Evolutionary conservation across 2,329 filamentous ascomycete species (phyloP), one percentile per base, ranked within the genome.

Genomic region (Chaetomium sp.): DNA sequence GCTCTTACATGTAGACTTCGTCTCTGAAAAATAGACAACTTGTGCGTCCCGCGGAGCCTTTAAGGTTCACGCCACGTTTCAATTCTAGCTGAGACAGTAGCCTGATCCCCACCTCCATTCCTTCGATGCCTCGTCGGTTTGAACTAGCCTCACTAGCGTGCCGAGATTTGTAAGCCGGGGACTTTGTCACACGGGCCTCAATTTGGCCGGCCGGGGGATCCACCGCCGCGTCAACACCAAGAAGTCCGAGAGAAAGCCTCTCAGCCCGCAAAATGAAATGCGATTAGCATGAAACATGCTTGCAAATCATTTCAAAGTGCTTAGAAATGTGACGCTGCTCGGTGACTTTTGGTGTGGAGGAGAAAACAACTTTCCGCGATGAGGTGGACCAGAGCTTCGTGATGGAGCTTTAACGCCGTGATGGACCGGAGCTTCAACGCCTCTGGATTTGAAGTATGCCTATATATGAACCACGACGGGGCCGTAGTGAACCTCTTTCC

Each of bases 161-260:
- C 25, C 12, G 27, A 3, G 33, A 60, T 60, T 60, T 60, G 57
- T 60, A 31, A 60, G 57, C 57, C 21, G 23, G 47, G 29, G 19
- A 27, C 57, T 27, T 13, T 13, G 27, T 5, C 5, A 29, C n/a
- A 21, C 45, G 50, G 38, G 0, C 9, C 7, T n/a, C 38, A 21
- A 38, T 50, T 50, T 60, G 21, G 31, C 47, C 57, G 57, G 49
- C 4, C 3, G 27, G 27, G 27, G 27, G 6, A 3, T 29, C 27
- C 38, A 42, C 38, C 38, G 16, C 38, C 38, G 16, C 38, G 38
- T 42, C 38, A 42, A 42, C 38, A 42, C 38, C 5, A 42, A 16
- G n/a, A 42, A 16, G 13, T 19, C 19, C 16, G 6, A 19, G 38
- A 16, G 38, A 16, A 42, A 7, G 38, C 38, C 4, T 42, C 16